Percentiles rank a stretch among this genome's conserved stretches.
Conservation (phyloP, 2,329 filamentous ascomycete species). For the Pestalotiopsis sp. region DNA sequence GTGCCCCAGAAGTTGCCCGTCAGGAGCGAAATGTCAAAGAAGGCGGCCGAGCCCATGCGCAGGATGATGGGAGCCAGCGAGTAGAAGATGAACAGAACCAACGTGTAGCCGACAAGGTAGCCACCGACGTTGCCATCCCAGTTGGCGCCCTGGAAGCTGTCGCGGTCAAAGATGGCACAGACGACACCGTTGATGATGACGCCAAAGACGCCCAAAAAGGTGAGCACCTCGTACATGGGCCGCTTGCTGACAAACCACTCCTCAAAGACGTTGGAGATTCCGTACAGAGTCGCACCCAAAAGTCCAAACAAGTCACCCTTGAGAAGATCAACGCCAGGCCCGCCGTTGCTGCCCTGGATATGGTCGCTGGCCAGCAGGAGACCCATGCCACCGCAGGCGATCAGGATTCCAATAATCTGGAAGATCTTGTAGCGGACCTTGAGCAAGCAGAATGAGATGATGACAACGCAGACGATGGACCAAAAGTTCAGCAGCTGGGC, state of each 20-base stretch:
- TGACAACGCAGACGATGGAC: conserved; percentile 91
- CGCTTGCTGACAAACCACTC: conserved; percentile 89
- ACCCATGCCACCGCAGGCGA: conserved; percentile 90
- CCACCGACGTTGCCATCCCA: conserved; percentile 73
- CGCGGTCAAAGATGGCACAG: conserved; percentile 88
- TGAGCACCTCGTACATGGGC: conserved; percentile 90
- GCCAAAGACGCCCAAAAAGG: conserved; percentile 86
- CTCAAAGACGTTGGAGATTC: conserved; percentile 86
- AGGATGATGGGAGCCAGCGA: conserved; percentile 83
- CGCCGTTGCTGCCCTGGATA: conserved; percentile 74
- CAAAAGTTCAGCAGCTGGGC: conserved; percentile 98
- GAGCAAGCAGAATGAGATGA: conserved; percentile 81
- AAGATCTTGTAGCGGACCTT: conserved; percentile 86
- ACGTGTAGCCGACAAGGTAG: conserved; percentile 88
- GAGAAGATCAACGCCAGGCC: conserved; percentile 69
- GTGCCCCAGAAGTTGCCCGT: conserved; percentile 98
- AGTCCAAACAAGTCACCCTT: conserved; percentile 95
- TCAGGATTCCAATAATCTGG: conserved; percentile 83
- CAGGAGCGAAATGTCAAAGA: conserved; percentile 94
- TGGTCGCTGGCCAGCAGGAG: conserved; percentile 86
- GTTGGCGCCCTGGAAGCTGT: conserved; percentile 64
- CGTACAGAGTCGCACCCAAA: conserved; percentile 88
- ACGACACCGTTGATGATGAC: conserved; percentile 91
- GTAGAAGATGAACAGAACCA: conserved; percentile 85
- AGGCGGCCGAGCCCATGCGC: conserved; percentile 86